Evolutionary conservation across 2,329 filamentous ascomycete species (phyloP), one percentile per base, ranked within the genome.

Genomic region (Xylariomycetidae sp.): DNA sequence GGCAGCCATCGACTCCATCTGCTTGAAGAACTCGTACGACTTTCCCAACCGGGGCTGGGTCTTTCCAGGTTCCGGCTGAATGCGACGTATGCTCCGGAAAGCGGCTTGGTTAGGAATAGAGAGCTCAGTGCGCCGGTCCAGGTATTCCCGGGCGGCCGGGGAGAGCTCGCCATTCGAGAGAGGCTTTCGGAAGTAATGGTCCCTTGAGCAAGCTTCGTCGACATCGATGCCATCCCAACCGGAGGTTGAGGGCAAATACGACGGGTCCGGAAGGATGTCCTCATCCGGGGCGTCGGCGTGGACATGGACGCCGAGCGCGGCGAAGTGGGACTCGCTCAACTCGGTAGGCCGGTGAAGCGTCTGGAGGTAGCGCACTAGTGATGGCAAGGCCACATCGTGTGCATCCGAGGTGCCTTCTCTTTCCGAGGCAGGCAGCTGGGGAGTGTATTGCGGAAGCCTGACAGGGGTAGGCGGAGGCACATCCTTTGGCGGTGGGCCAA

Each of bases 21-120:
- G 72, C 32, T 74, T 73, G 57, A 72, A 82, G 55, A 82, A 81
- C 54, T 81, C 77, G 46, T 79, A 81, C 5, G 73, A 69, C 44
- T 79, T 79, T 10, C 77, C 77, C 6, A 82, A 57, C 6, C 76
- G 70, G 19, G 69, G 65, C 22, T 70, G 62, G 28, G 65, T 58
- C 47, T 70, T 68, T 25, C 76, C 77, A 25, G 66, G 67, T 20
- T 67, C 65, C 1, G 72, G 60, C 5, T 67, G 64, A n/a, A 79
- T 60, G 27, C 77, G 69, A 16, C 76, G 70, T 34, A 81, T 68
- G 2, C 74, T 74, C 17, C 75, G 70, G 50, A 78, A 82, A 6
- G 76, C 77, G 25, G 69, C 63, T 25, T 72, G 66, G 40, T 82
- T 82, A 16, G 59, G 45, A 33, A 68, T 65, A 12, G 66, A 68